A percentile compares a stretch with the other conserved stretches of the same genome.
These are phyloP conservation scores for Jatropha multifida DNA, from an alignment of 441 rosid genomes.

Conservation along the genomic window DNA sequence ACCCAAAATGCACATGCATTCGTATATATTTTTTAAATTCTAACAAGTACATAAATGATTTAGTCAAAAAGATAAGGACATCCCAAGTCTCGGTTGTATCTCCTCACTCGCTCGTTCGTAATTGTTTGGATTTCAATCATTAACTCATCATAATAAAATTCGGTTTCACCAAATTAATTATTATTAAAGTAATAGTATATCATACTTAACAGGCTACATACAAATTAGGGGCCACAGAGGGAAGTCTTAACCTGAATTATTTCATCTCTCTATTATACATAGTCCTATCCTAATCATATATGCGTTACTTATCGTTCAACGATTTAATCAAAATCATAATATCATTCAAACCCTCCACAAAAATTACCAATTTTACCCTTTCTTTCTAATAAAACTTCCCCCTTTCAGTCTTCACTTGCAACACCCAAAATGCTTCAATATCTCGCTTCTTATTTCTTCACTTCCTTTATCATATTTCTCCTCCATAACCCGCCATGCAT, in stretches of 20 bases:
- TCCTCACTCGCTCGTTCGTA: too few species aligned
- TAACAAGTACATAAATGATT: too few species aligned
- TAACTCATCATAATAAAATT: too few species aligned
- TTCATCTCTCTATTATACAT: not conserved
- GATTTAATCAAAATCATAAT: not conserved
- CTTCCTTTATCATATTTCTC: constrained; percentile 30
- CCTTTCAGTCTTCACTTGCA: not conserved
- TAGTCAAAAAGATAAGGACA: too few species aligned
- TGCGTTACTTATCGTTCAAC: not conserved
- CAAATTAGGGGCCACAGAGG: not conserved
- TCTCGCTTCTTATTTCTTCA: constrained; percentile 1
- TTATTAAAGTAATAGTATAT: too few species aligned
- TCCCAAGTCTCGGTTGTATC: too few species aligned
- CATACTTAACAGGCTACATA: too few species aligned
- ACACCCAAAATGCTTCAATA: constrained; percentile 13
- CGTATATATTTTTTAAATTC: too few species aligned
- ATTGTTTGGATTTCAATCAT: too few species aligned
- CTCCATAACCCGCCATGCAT: constrained; percentile 18
- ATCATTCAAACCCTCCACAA: not conserved
- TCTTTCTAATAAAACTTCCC: constrained; percentile 39
- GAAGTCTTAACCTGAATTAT: not conserved
- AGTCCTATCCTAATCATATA: constrained; percentile 14
- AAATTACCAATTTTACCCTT: constrained; percentile 18
- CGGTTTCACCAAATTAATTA: too few species aligned
- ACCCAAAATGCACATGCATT: too few species aligned